Percentiles rank a stretch among this genome's conserved stretches.
Conservation (phyloP, 371 early-diverging fungal genomes). For the Mucor ambiguus region DNA sequence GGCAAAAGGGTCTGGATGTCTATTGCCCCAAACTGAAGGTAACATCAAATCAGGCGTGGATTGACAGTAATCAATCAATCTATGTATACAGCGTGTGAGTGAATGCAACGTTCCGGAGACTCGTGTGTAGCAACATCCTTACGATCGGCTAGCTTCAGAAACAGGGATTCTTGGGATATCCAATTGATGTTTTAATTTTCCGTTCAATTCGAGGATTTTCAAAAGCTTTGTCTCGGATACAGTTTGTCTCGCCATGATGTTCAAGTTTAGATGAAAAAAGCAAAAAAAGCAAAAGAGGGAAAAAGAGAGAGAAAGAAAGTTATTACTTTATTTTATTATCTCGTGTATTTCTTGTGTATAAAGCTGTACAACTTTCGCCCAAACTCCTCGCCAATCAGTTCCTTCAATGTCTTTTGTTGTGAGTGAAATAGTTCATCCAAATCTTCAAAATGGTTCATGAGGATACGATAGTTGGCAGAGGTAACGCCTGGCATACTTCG, state of each 20-base stretch:
- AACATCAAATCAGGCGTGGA: slow-evolving; percentile 61
- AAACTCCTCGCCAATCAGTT: slow-evolving; percentile 59
- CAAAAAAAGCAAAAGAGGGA: background rate
- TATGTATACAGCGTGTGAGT: slow-evolving; percentile 12
- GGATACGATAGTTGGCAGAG: slow-evolving; percentile 70
- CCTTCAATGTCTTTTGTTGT: slow-evolving; percentile 42
- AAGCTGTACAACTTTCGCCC: slow-evolving; percentile 59
- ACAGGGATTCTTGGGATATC: slow-evolving; percentile 81
- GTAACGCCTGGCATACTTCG: slow-evolving; percentile 87
- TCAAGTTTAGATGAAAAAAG: background rate
- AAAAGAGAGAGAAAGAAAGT: background rate
- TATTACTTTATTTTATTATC: background rate
- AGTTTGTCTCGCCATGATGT: slow-evolving; percentile 27
- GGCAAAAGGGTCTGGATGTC: slow-evolving; percentile 81
- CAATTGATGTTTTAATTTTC: slow-evolving; percentile 78
- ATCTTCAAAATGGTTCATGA: slow-evolving; percentile 68
- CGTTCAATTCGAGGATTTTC: slow-evolving; percentile 77
- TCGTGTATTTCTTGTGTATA: slow-evolving; percentile 37
- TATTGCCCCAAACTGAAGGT: slow-evolving; percentile 79
- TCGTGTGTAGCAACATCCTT: slow-evolving; percentile 22
- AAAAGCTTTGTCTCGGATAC: slow-evolving; percentile 76
- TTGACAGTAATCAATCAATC: slow-evolving; percentile 52
- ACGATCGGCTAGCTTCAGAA: slow-evolving; percentile 67
- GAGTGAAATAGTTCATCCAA: slow-evolving; percentile 64
- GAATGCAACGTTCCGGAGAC: background rate